These are phyloP conservation scores for Diaporthe aspalathi DNA, from an alignment of 2,329 filamentous ascomycete species.

Conservation along the genomic window DNA sequence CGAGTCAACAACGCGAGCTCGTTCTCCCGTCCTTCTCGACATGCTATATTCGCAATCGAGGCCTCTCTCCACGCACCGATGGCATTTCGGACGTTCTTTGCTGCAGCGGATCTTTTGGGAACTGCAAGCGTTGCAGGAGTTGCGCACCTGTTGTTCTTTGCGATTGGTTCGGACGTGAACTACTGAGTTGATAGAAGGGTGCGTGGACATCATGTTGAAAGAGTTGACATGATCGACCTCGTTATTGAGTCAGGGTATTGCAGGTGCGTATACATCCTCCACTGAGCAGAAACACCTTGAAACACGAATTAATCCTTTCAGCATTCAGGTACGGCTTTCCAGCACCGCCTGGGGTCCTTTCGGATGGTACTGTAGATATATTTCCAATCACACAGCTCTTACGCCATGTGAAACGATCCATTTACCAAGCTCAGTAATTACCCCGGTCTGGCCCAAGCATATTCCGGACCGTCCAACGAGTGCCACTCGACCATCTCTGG, in stretches of 20 bases:
- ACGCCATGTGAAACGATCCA: not conserved
- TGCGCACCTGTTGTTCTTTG: constrained; percentile 8
- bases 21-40: constrained; percentile 1
- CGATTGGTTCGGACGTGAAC: not conserved
- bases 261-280: not conserved
- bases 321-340: no score
- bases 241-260: not conserved
- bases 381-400: constrained; percentile 1
- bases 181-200: constrained; percentile 9
- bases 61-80: constrained; percentile 3
- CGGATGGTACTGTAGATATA: constrained; percentile 8
- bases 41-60: constrained; percentile 12
- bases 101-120: constrained; percentile 17
- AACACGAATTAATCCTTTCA: not conserved
- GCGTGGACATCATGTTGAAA: not conserved
- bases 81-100: constrained; percentile 15
- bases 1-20: not conserved
- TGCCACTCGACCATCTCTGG: not conserved
- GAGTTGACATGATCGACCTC: constrained; percentile 2
- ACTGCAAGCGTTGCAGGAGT: constrained; percentile 18
- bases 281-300: not conserved
- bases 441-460: not conserved
- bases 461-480: not conserved
- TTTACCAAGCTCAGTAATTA: not conserved
- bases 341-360: no score